Evolutionary conservation across 257 asterid genomes (phyloP), one percentile per base, ranked within the genome.

Genomic region (Rauvolfia tetraphylla): DNA sequence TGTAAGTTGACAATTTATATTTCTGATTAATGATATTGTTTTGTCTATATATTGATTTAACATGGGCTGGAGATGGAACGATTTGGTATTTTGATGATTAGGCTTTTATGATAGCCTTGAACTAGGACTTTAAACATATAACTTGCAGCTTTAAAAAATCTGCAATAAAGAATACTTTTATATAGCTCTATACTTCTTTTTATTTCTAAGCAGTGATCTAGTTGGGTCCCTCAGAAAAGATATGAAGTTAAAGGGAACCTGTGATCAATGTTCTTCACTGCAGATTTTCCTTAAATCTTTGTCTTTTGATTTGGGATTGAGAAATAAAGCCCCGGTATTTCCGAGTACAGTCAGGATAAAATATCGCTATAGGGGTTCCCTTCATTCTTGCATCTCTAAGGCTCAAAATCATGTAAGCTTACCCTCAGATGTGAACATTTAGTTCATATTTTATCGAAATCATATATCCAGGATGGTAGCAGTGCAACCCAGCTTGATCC

Each of bases 1-100:
- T 74, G 99, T 95, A 86, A 87, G 99, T 84, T 82, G 44, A 49
- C 27, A n/a, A 74, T 67, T 73, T 61, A 49, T 44, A 65, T 57
- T 42, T 42, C 65, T n/a, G 39, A 42, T 29, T 51, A 51, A 75
- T 15, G n/a, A 34, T 31, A 39, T 83, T 33, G 1, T 59, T 62
- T 36, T 54, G 6, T 22, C 31, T 29, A 8, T 9, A 34, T 63
- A 48, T 33, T 48, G 15, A 46, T 34, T 13, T 71, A 29, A 22
- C 68, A 59, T 73, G n/a, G n/a, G 20, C 62, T 6, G 69, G 48
- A 69, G 63, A 61, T 54, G 51, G 39, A 14, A 22, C 34, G 31
- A 2, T 49, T 34, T 33, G 20, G 49, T 11, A 23, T 12, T 31
- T 39, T 67, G 71, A 23, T 38, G 23, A 20, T 63, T 65, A 34